Conservation (phyloP, 208 protist genomes). For the Tritrichomonas musculus region DNA sequence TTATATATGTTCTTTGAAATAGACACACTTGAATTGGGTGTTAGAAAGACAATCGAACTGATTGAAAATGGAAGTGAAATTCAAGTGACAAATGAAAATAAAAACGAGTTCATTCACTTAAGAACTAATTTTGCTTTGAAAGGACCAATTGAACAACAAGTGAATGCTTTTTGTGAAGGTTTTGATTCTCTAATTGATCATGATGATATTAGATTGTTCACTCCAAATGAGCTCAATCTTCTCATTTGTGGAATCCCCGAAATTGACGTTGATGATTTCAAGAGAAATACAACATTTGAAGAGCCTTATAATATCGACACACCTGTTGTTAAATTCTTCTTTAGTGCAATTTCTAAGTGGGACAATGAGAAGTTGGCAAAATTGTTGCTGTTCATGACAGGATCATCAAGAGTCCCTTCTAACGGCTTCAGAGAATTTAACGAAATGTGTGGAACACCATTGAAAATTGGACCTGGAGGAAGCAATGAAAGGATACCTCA, state of each 20-base stretch:
- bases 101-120: slow-evolving; percentile 85
- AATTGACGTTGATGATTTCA: too few species aligned
- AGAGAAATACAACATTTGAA: too few species aligned
- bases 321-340: too few species aligned
- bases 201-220: too few species aligned
- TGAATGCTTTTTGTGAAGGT: slow-evolving; percentile 81
- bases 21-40: slow-evolving; percentile 81
- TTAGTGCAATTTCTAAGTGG: too few species aligned
- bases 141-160: slow-evolving; percentile 76
- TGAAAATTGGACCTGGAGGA: slow-evolving; percentile 35
- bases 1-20: slow-evolving; percentile 80
- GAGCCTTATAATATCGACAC: too few species aligned
- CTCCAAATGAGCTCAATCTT: too few species aligned
- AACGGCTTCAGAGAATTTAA: slow-evolving; percentile 78
- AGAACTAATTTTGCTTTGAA: slow-evolving; percentile 80
- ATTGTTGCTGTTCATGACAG: slow-evolving; percentile 93
- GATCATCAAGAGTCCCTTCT: slow-evolving; percentile 87
- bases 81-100: slow-evolving; percentile 85
- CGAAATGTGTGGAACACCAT: slow-evolving; percentile 44
- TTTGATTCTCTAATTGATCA: too few species aligned
- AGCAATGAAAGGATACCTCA: slow-evolving; percentile 68
- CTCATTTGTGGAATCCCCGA: too few species aligned
- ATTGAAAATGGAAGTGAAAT: slow-evolving; percentile 75
- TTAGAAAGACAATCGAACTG: slow-evolving; percentile 72
- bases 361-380: slow-evolving; percentile 67